Evolutionary conservation across 108 stramenopile genomes (phyloP).

Genomic region (Pseudonitzschia multiseries): DNA sequence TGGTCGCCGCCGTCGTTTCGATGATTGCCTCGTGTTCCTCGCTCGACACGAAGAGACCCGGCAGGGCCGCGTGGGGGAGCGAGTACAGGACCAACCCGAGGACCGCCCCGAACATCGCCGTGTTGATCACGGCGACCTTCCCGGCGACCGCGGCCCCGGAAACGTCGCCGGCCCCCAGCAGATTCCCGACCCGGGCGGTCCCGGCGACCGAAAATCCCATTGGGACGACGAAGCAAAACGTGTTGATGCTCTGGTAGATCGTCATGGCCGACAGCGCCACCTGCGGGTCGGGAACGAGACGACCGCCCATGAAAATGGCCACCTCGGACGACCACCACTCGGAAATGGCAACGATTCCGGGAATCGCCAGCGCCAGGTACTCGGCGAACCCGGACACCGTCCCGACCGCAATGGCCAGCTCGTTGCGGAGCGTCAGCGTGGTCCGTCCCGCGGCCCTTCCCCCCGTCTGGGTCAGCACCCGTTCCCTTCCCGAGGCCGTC

Average conservation of each 20-base stretch:
- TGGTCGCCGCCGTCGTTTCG: constrained; percentile 39
- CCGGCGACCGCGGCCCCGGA: constrained; percentile 33
- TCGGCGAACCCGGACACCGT: constrained; percentile 37
- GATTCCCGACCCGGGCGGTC: constrained; percentile 48
- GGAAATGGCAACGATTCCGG: constrained; percentile 63
- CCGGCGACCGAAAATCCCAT: constrained; percentile 46
- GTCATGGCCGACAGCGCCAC: constrained; percentile 58
- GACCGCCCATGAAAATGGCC: constrained; percentile 59
- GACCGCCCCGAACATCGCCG: constrained; percentile 26
- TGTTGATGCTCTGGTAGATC: constrained; percentile 69
- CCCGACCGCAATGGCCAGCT: constrained; percentile 23
- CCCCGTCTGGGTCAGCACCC: constrained; percentile 35
- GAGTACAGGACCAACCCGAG: constrained; percentile 42
- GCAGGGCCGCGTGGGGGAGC: constrained; percentile 52
- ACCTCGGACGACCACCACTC: constrained; percentile 77
- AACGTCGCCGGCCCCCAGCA: constrained; percentile 41
- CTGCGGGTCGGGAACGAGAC: constrained; percentile 47
- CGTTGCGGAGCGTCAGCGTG: constrained; percentile 32
- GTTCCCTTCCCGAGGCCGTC: constrained; percentile 19
- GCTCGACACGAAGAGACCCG: constrained; percentile 47
- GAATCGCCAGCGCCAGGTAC: constrained; percentile 60
- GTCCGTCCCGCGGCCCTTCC: constrained; percentile 31
- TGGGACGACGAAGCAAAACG: constrained; percentile 66
- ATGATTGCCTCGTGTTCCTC: constrained; percentile 39
- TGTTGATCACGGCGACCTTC: constrained; percentile 36